These are phyloP conservation scores for Aspergillus fructus DNA, from an alignment of 2,329 filamentous ascomycete genomes.

Conservation along the genomic window DNA sequence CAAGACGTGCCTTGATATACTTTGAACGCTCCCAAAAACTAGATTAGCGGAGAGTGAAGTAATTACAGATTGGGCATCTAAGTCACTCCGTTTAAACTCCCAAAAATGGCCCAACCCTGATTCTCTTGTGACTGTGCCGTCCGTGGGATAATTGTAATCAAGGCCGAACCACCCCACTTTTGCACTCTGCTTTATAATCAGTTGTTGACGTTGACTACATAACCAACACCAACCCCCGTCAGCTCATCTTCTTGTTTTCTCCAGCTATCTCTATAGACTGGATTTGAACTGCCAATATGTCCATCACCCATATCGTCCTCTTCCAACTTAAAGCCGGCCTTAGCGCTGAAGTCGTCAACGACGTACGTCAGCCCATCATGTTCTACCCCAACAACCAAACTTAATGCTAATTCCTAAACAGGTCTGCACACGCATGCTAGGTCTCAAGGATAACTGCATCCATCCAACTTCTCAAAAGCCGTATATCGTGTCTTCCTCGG, in stretches of 20 bases:
- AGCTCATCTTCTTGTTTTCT: neutral
- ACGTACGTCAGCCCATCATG: constrained; percentile 47
- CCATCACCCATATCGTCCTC: constrained; percentile 67
- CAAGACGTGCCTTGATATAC: too few species aligned
- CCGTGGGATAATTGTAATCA: neutral
- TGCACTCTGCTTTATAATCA: neutral
- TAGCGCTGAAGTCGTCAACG: constrained; percentile 51
- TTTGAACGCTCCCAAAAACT: too few species aligned
- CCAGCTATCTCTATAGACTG: neutral
- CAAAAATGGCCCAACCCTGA: neutral
- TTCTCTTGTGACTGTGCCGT: neutral
- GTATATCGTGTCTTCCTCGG: constrained; percentile 11
- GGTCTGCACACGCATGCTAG: constrained; percentile 58
- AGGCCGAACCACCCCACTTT: neutral
- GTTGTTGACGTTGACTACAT: neutral
- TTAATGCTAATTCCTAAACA: constrained; percentile 27
- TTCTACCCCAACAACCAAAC: neutral
- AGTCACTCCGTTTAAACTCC: too few species aligned
- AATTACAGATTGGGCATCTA: too few species aligned
- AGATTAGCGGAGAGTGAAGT: too few species aligned
- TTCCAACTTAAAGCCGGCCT: constrained; percentile 62
- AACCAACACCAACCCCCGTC: neutral
- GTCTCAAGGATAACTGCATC: constrained; percentile 58
- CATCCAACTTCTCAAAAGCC: constrained; percentile 57
- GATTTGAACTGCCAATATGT: constrained; percentile 45